Conservation (phyloP, 805 yeast genomes). For the Kuraishia hungarica region DNA sequence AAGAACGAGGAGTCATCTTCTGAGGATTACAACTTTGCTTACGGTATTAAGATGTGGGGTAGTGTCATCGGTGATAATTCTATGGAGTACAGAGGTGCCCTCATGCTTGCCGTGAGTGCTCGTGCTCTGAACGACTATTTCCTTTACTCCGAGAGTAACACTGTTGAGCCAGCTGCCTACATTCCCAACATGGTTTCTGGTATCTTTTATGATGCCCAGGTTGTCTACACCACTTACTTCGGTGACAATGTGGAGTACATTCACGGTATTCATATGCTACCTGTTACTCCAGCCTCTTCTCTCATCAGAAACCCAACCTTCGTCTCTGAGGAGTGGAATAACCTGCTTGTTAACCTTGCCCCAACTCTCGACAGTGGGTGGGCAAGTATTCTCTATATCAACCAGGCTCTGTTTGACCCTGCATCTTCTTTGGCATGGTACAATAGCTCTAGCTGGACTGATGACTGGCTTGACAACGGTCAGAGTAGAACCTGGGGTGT, state of each 20-base stretch:
- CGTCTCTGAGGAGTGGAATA: slow-evolving; percentile 58
- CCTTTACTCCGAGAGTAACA: slow-evolving; percentile 44
- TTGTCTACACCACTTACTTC: slow-evolving; percentile 68
- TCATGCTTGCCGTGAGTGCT: slow-evolving; percentile 53
- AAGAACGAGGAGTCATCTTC: slow-evolving; percentile 69
- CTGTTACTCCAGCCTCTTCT: slow-evolving; percentile 61
- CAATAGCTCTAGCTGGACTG: slow-evolving; percentile 40
- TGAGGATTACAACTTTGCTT: slow-evolving; percentile 66
- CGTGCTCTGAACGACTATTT: slow-evolving; percentile 48
- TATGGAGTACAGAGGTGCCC: slow-evolving; percentile 44
- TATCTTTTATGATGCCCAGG: slow-evolving; percentile 62
- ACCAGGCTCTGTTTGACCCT: slow-evolving; percentile 71
- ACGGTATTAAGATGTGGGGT: slow-evolving; percentile 63
- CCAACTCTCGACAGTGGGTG: slow-evolving; percentile 54
- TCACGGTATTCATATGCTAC: slow-evolving; percentile 74
- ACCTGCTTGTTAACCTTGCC: slow-evolving; percentile 34
- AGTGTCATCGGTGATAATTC: slow-evolving; percentile 40
- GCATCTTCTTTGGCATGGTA: slow-evolving; percentile 53
- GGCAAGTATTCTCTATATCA: slow-evolving; percentile 66
- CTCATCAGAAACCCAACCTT: slow-evolving; percentile 45
- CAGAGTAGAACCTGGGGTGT: slow-evolving; percentile 85
- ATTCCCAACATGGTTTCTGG: slow-evolving; percentile 65
- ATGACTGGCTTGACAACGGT: slow-evolving; percentile 66
- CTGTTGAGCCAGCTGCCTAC: slow-evolving; percentile 45
- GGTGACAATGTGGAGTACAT: slow-evolving; percentile 67